phyloP scores from a whole-genome alignment of 2,329 filamentous ascomycete species.

The Paraphaeosphaeria sporulosa region DNA sequence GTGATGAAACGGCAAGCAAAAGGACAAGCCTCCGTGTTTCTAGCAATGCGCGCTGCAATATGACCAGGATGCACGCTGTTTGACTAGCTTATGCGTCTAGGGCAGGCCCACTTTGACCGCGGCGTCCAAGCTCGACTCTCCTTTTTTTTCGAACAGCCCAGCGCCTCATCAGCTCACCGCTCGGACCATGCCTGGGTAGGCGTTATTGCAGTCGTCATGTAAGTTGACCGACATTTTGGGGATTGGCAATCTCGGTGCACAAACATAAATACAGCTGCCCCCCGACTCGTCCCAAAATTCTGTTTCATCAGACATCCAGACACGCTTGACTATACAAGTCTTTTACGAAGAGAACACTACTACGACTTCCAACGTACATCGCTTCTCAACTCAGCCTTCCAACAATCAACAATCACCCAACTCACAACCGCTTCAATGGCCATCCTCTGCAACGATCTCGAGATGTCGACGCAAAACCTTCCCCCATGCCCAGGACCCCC shows the following conservation, averaged over 20 bases:
- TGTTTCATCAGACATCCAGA: constrained; percentile 46
- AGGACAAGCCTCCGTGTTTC: constrained; percentile 47
- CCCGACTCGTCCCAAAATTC: constrained; percentile 36
- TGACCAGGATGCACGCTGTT: constrained; percentile 49
- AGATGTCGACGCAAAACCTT: constrained; percentile 51
- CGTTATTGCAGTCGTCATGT: constrained; percentile 51
- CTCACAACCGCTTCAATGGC: constrained; percentile 37
- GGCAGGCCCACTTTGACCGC: constrained; percentile 25
- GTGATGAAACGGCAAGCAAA: constrained; percentile 48
- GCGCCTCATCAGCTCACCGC: constrained; percentile 50
- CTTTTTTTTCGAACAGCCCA: constrained; percentile 48
- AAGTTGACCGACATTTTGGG: constrained; percentile 51
- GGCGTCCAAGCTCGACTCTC: constrained; percentile 41
- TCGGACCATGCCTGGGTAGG: constrained; percentile 47
- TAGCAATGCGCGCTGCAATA: constrained; percentile 40
- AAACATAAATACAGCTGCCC: constrained; percentile 50
- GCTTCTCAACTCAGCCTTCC: constrained; percentile 4
- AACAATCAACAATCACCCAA: constrained; percentile 19
- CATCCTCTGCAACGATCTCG: constrained; percentile 48
- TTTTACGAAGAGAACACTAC: constrained; percentile 13
- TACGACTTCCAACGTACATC: constrained; percentile 22
- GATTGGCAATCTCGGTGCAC: constrained; percentile 43
- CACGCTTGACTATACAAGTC: constrained; percentile 19
- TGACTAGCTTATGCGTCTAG: constrained; percentile 47
- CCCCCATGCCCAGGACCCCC: constrained; percentile 58